Evolutionary conservation across 2,329 filamentous ascomycete genomes (phyloP).

Genomic region (Ophiostoma montium): DNA sequence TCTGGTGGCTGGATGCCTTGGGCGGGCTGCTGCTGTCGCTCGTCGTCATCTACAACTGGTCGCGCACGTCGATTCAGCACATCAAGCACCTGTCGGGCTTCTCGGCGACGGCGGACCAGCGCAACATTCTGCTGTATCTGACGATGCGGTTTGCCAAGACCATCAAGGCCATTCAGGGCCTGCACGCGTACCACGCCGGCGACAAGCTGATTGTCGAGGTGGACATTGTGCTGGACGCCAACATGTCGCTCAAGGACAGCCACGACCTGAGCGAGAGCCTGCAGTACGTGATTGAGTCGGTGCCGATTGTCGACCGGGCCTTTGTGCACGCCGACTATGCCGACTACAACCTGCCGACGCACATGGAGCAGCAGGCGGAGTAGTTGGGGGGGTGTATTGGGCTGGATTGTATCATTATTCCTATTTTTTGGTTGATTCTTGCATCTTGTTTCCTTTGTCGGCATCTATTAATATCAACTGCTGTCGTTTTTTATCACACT

Average conservation of each 20-base stretch:
- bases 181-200: constrained; percentile 73
- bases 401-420: too few relatives aligned
- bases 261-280: constrained; percentile 67
- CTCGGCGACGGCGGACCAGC: constrained; percentile 64
- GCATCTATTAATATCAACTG: too few relatives aligned
- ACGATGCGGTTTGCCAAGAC: constrained; percentile 88
- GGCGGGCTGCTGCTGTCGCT: constrained; percentile 66
- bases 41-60: constrained; percentile 72
- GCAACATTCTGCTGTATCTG: constrained; percentile 75
- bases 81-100: constrained; percentile 71
- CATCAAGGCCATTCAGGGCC: constrained; percentile 72
- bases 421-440: too few relatives aligned
- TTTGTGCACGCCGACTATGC: constrained; percentile 56
- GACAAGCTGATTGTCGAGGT: constrained; percentile 74
- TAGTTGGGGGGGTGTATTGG: not conserved
- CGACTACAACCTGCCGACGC: constrained; percentile 46
- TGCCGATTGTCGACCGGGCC: constrained; percentile 61
- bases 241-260: constrained; percentile 60
- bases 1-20: constrained; percentile 76
- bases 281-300: constrained; percentile 73
- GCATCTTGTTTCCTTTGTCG: too few relatives aligned
- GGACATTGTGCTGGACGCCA: constrained; percentile 69
- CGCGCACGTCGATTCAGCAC: constrained; percentile 56
- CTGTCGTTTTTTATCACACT: too few relatives aligned
- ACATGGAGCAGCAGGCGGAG: constrained; percentile 33